These are phyloP conservation scores for Zygnema circumcarinatum DNA, from an alignment of 139 green algal genomes.

Conservation along the genomic window DNA sequence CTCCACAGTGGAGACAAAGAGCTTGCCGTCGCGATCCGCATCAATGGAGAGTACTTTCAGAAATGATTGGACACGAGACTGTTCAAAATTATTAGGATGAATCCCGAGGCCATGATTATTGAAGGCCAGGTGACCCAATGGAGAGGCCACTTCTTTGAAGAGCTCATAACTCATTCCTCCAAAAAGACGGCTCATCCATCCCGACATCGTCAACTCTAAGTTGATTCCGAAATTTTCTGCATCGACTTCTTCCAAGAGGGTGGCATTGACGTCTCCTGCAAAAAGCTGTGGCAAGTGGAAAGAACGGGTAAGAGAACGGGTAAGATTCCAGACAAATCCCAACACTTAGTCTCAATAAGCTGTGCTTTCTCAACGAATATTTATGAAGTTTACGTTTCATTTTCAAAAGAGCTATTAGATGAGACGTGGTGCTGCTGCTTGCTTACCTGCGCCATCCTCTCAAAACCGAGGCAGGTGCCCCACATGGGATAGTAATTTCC, in stretches of 20 bases:
- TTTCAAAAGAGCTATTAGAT: too few species aligned
- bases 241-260: slow-evolving; percentile 14
- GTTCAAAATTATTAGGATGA: slow-evolving; percentile 27
- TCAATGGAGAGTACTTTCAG: slow-evolving; percentile 53
- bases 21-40: slow-evolving; percentile 40
- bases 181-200: slow-evolving; percentile 36
- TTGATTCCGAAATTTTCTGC: slow-evolving; percentile 50
- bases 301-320: too few species aligned
- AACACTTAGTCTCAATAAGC: too few species aligned
- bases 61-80: not conserved
- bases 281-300: slow-evolving; percentile 21
- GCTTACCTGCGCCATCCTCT: slow-evolving; percentile 48
- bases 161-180: slow-evolving; percentile 39
- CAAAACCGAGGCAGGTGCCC: slow-evolving; percentile 59
- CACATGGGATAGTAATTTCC: slow-evolving; percentile 59
- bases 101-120: slow-evolving; percentile 56
- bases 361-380: too few species aligned
- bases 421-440: too few species aligned
- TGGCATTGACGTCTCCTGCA: slow-evolving; percentile 20
- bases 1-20: slow-evolving; percentile 51
- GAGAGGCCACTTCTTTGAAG: slow-evolving; percentile 39
- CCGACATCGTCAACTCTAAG: slow-evolving; percentile 33
- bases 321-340: too few species aligned
- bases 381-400: too few species aligned
- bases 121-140: slow-evolving; percentile 42